Evolutionary conservation across 345 rosid genomes (phyloP).

Genomic region (Rhodamnia argentea): DNA sequence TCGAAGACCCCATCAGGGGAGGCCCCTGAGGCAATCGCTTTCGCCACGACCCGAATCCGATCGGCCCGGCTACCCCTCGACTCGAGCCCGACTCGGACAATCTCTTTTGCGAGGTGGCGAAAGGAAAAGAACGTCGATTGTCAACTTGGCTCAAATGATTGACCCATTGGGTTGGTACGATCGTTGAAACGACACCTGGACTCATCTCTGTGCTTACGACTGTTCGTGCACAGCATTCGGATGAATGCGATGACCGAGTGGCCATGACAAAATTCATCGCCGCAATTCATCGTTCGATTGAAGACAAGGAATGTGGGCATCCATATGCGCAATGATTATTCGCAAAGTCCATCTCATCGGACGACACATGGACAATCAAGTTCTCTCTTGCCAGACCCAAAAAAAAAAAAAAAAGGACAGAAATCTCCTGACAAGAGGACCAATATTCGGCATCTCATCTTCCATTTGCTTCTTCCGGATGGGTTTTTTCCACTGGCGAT

Average conservation of each 20-base stretch:
- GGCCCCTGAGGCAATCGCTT: no score
- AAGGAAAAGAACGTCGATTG: not conserved
- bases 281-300: not conserved
- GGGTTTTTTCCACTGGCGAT: not conserved
- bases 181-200: not conserved
- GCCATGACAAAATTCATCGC: not conserved
- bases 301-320: not conserved
- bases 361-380: not conserved
- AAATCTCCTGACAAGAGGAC: not conserved
- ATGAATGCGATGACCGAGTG: not conserved
- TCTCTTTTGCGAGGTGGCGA: not conserved
- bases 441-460: not conserved
- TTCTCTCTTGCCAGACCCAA: not conserved
- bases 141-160: not conserved
- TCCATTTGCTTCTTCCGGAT: not conserved
- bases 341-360: not conserved
- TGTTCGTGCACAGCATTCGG: not conserved
- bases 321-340: not conserved
- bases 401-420: not conserved
- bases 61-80: not conserved
- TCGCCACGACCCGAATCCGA: not conserved
- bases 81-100: not conserved
- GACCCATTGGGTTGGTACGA: not conserved
- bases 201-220: not conserved
- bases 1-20: no score